Evolutionary conservation across 2,329 filamentous ascomycete genomes (phyloP).

Genomic region (Talaromyces sp.): DNA sequence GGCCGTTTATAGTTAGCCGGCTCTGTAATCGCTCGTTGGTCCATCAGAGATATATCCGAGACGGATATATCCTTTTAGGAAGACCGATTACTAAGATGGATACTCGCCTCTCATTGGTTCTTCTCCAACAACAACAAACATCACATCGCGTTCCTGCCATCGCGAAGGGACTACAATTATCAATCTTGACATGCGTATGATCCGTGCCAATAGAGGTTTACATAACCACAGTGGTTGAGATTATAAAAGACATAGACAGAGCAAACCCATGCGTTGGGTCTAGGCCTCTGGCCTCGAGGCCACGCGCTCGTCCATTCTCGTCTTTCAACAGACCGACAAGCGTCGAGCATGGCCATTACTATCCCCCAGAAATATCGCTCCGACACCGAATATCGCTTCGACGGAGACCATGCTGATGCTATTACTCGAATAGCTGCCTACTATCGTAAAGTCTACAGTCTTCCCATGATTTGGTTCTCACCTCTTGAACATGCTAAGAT

Average conservation of each 20-base stretch:
- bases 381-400: neutral
- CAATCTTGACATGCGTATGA: too few species aligned
- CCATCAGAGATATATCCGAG: neutral
- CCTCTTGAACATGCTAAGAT: too few species aligned
- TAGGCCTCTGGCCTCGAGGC: too few species aligned
- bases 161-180: neutral
- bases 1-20: neutral
- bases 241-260: too few species aligned
- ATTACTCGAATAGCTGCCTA: neutral
- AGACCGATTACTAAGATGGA: neutral
- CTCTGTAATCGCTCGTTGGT: neutral
- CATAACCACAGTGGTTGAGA: too few species aligned
- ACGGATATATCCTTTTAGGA: neutral
- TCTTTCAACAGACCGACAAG: neutral
- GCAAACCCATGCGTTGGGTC: too few species aligned
- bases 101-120: neutral
- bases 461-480: too few species aligned
- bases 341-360: neutral
- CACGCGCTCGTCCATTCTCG: too few species aligned
- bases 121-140: neutral
- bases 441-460: neutral
- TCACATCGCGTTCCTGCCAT: neutral
- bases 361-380: neutral
- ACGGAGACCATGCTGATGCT: neutral
- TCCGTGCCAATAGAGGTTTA: too few species aligned